Evolutionary conservation across 306 rosid genomes (phyloP).

Genomic region (Myrica gale): DNA sequence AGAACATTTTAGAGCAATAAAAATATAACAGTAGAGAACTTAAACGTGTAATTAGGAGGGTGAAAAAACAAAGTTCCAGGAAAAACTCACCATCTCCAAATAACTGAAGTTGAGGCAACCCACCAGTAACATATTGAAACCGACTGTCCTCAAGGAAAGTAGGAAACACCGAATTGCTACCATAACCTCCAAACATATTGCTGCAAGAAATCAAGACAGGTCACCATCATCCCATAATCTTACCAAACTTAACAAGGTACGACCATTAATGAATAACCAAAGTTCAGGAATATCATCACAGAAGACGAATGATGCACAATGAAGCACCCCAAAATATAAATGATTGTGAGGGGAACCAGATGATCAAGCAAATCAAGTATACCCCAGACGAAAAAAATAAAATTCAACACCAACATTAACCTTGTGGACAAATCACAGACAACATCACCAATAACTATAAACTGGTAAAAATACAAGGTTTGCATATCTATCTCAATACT

Average conservation of each 20-base stretch:
- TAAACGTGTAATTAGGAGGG: not conserved
- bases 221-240: not conserved
- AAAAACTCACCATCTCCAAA: constrained; percentile 35
- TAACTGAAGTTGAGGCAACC: constrained; percentile 34
- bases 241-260: not conserved
- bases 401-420: not conserved
- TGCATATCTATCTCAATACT: not conserved
- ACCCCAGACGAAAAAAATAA: too few relatives aligned
- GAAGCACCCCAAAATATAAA: not conserved
- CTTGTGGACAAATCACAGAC: not conserved
- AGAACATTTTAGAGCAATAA: not conserved
- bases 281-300: not conserved
- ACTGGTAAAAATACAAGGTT: not conserved
- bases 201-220: not conserved
- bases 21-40: not conserved
- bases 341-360: not conserved
- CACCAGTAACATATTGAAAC: constrained; percentile 21
- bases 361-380: not conserved
- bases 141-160: constrained; percentile 22
- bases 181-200: constrained; percentile 33
- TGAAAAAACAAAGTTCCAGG: not conserved
- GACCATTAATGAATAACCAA: not conserved
- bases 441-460: not conserved
- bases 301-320: not conserved
- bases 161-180: constrained; percentile 23